These are phyloP conservation scores for Sarocladiaceae sp. DNA, from an alignment of 2,329 filamentous ascomycete genomes.

Conservation along the genomic window DNA sequence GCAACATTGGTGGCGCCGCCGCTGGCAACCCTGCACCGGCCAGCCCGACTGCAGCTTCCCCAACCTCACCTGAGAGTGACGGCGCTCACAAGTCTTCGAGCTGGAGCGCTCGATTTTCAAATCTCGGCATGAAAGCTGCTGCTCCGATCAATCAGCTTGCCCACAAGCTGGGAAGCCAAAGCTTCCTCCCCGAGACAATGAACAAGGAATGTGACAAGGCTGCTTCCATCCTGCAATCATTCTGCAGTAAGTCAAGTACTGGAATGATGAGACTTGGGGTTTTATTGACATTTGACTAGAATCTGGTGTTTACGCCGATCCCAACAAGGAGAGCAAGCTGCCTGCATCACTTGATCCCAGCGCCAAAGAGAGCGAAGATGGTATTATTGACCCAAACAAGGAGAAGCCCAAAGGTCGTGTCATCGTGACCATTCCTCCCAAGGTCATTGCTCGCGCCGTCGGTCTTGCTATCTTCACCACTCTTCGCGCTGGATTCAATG, in stretches of 20 bases:
- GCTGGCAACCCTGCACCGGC: background rate
- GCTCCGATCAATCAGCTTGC: constrained; percentile 74
- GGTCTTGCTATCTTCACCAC: constrained; percentile 69
- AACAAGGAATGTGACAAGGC: constrained; percentile 92
- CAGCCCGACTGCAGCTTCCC: background rate
- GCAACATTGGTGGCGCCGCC: background rate
- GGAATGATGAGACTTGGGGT: no score
- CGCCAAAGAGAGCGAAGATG: constrained; percentile 20
- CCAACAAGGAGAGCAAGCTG: constrained; percentile 17
- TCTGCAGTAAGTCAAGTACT: constrained; percentile 66
- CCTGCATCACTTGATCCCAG: constrained; percentile 23
- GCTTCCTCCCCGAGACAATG: constrained; percentile 78
- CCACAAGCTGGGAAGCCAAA: constrained; percentile 75
- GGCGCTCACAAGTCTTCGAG: constrained; percentile 7
- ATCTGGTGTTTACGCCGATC: constrained; percentile 45
- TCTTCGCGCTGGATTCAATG: constrained; percentile 58
- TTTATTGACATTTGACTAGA: constrained; percentile 23
- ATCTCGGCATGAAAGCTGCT: constrained; percentile 42
- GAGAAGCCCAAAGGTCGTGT: constrained; percentile 39
- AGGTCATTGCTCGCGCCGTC: constrained; percentile 58
- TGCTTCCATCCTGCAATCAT: constrained; percentile 73
- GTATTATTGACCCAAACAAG: constrained; percentile 25
- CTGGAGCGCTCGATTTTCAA: constrained; percentile 25
- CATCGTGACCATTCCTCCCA: constrained; percentile 46
- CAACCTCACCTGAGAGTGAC: background rate